Evolutionary conservation across 345 rosid genomes (phyloP), one percentile per base, ranked within the genome.

Genomic region (Moringa oleifera): DNA sequence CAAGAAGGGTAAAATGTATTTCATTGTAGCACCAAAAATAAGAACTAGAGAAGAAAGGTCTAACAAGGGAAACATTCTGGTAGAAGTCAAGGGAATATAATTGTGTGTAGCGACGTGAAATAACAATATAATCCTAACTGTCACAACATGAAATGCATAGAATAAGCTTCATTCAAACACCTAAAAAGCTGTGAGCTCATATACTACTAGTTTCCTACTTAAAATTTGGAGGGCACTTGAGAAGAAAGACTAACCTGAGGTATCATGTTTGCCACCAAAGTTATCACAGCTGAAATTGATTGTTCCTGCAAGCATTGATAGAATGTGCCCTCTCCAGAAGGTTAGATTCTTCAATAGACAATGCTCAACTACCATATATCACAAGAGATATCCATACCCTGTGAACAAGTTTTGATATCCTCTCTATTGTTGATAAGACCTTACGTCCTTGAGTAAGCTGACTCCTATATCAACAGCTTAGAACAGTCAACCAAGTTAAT

Each of bases 381-480:
- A 52, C 9, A 53, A 61, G 25, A n/a, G 19, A 20, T 33, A 37
- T 54, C 24, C 70, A 80, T 83, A 90, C 98, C 86, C 89, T 80
- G 57, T 71, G 76, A 64, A 83, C 91, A 62, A 93, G 87, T 69
- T 85, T 88, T 47, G 81, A 79, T 83, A 90, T 83, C 91, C 86
- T 88, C 64, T 83, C 90, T 54, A 93, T 68, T 45, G 94, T 90
- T 54, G 58, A 77, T 67, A 93, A 73, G 60, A 93, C 94, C 76
- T 90, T 93, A 53, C 96, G 94, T 63, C 97, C 98, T 60, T 81
- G 94, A 52, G 83, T 82, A 69, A 90, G 94, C 72, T 93, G 87
- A 78, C 67, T 83, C 77, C 98, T 93, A 68, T 23, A 11, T 41
- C 47, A 41, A 41, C 13, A 4, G 17, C 12, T 33, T 33, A 33